These are phyloP conservation scores for Penicillium polonicum DNA, from an alignment of 2,329 filamentous ascomycete species.

Conservation along the genomic window DNA sequence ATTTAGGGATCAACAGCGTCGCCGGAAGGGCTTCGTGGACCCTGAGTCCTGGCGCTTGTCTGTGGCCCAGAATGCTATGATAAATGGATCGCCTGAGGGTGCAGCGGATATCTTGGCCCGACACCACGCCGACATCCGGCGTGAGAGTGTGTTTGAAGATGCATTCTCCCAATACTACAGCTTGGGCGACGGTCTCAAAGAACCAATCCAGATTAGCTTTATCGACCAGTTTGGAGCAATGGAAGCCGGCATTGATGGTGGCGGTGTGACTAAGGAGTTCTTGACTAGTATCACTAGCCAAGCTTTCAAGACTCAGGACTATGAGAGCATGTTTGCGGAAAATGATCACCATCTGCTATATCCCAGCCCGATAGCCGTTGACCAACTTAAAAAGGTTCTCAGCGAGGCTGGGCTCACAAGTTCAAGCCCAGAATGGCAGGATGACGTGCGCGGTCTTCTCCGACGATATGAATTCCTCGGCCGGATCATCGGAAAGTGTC, in stretches of 20 bases:
- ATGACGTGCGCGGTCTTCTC: constrained; percentile 60
- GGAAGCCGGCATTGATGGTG: constrained; percentile 94
- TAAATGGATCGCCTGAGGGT: constrained; percentile 41
- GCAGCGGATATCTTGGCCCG: constrained; percentile 46
- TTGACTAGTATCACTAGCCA: constrained; percentile 83
- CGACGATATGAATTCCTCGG: constrained; percentile 87
- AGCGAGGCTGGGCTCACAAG: constrained; percentile 54
- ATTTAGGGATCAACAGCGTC: constrained; percentile 71
- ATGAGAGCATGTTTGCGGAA: constrained; percentile 69
- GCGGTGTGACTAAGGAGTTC: constrained; percentile 96
- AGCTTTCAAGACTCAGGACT: constrained; percentile 66
- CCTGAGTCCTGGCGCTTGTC: constrained; percentile 72
- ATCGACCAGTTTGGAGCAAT: constrained; percentile 82
- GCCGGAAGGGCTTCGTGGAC: constrained; percentile 67
- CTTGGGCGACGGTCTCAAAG: constrained; percentile 80
- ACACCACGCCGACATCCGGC: constrained; percentile 76
- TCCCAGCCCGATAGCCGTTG: constrained; percentile 76
- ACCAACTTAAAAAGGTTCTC: constrained; percentile 64
- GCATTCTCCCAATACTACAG: constrained; percentile 80
- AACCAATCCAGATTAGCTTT: constrained; percentile 95
- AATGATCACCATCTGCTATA: constrained; percentile 86
- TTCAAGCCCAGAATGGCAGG: constrained; percentile 56
- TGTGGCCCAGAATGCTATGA: constrained; percentile 48
- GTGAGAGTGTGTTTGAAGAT: constrained; percentile 79
- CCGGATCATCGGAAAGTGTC: constrained; percentile 88